These are phyloP conservation scores for Aspergillus pseudotamarii DNA, from an alignment of 2,329 filamentous ascomycete genomes.

Conservation along the genomic window DNA sequence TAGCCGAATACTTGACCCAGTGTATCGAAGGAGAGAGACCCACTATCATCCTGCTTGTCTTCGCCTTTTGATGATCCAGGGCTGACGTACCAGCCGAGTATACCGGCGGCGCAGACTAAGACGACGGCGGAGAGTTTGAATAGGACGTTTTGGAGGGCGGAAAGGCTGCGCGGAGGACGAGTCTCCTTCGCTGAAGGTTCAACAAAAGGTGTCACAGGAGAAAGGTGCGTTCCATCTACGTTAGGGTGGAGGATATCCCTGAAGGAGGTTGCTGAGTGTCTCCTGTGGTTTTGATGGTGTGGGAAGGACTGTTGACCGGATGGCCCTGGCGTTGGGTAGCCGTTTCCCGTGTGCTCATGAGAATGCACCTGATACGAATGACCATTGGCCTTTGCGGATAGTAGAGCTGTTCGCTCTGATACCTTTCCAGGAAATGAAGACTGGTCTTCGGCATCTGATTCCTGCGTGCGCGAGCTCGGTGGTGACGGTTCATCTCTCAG, in stretches of 20 bases:
- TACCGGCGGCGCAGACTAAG: slow-evolving; percentile 80
- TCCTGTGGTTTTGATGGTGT: slow-evolving; percentile 20
- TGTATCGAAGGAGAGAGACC: slow-evolving; percentile 65
- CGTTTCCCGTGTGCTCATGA: slow-evolving; percentile 9
- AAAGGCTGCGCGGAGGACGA: slow-evolving; percentile 29
- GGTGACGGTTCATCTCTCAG: slow-evolving; percentile 35
- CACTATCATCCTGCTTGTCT: slow-evolving; percentile 32
- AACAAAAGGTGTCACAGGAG: slow-evolving; percentile 79
- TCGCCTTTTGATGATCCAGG: slow-evolving; percentile 43
- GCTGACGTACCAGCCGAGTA: slow-evolving; percentile 83
- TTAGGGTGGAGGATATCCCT: slow-evolving; percentile 52
- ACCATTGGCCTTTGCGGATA: slow-evolving; percentile 25
- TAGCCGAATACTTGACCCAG: slow-evolving; percentile 93
- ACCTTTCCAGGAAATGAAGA: slow-evolving; percentile 19
- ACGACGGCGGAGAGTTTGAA: slow-evolving; percentile 77
- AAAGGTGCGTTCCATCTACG: slow-evolving; percentile 69
- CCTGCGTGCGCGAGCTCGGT: slow-evolving; percentile 16
- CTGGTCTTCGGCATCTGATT: slow-evolving; percentile 20
- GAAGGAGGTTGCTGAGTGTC: slow-evolving; percentile 40
- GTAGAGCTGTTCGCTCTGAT: slow-evolving; percentile 35
- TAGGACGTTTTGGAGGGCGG: slow-evolving; percentile 53
- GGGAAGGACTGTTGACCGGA: slow-evolving; percentile 14
- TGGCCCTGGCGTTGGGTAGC: slow-evolving; percentile 13
- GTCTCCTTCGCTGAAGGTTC: slow-evolving; percentile 44
- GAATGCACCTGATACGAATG: slow-evolving; percentile 17